These are phyloP conservation scores for Solanum commersonii DNA, from an alignment of 257 asterid genomes.

Conservation along the genomic window DNA sequence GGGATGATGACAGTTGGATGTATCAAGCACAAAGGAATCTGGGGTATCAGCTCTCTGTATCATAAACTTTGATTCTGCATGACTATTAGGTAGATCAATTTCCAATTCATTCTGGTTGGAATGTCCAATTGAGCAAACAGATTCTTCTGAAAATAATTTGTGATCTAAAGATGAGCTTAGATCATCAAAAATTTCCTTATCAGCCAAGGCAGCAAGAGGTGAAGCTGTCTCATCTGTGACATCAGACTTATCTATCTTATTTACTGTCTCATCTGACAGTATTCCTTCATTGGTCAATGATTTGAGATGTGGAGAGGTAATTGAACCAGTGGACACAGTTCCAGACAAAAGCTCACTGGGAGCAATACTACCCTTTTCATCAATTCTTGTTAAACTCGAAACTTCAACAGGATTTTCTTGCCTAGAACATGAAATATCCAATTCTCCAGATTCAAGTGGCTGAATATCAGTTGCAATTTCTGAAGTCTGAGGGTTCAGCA, in stretches of 20 bases:
- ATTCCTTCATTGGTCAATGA: conserved; percentile 15
- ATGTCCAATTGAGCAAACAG: conserved; percentile 17
- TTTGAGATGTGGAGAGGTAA: conserved; percentile 6
- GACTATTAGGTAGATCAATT: conserved; percentile 16
- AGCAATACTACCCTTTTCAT: conserved; percentile 12
- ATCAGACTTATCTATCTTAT: conserved; percentile 14
- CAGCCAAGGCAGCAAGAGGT: conserved; percentile 10
- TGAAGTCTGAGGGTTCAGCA: not conserved
- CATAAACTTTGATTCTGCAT: conserved; percentile 6
- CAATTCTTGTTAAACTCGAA: conserved; percentile 9
- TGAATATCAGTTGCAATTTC: not conserved
- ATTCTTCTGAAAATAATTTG: conserved; percentile 16
- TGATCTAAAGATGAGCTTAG: conserved; percentile 16
- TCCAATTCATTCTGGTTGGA: conserved; percentile 19
- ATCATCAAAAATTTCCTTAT: conserved; percentile 7
- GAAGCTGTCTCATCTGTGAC: conserved; percentile 13
- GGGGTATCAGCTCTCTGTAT: conserved; percentile 14
- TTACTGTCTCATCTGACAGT: conserved; percentile 14
- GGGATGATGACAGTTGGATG: not conserved
- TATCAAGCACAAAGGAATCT: conserved; percentile 10
- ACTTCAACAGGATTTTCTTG: conserved; percentile 23
- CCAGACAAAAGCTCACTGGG: conserved; percentile 14
- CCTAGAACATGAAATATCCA: conserved; percentile 11
- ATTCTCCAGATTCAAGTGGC: conserved; percentile 8
- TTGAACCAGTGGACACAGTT: conserved; percentile 11